These are phyloP conservation scores for Neoarthrinium moseri DNA, from an alignment of 2,329 filamentous ascomycete species.

Conservation along the genomic window DNA sequence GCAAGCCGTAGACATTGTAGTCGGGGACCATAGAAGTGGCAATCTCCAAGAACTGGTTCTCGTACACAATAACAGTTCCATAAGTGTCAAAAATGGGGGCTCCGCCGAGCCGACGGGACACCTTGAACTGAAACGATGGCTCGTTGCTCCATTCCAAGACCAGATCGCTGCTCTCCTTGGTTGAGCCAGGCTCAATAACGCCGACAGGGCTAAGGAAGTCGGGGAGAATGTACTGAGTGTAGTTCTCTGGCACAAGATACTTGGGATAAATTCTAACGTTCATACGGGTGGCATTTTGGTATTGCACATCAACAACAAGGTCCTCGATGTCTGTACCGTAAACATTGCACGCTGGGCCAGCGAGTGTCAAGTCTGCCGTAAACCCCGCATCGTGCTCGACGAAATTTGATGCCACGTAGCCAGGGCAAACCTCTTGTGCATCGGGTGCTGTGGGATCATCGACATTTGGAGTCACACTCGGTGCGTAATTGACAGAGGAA, in stretches of 20 bases:
- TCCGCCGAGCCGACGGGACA: slow-evolving; percentile 56
- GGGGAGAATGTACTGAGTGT: slow-evolving; percentile 66
- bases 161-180: slow-evolving; percentile 51
- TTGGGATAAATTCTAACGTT: slow-evolving; percentile 71
- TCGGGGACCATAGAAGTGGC: slow-evolving; percentile 64
- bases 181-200: slow-evolving; percentile 35
- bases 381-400: slow-evolving; percentile 51
- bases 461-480: slow-evolving; percentile 57
- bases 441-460: slow-evolving; percentile 61
- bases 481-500: neutral
- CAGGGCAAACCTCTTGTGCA: slow-evolving; percentile 64
- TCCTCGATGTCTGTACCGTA: slow-evolving; percentile 74
- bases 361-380: slow-evolving; percentile 68
- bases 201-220: slow-evolving; percentile 62
- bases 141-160: slow-evolving; percentile 51
- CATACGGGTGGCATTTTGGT: slow-evolving; percentile 63
- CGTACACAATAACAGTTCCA: slow-evolving; percentile 67
- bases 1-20: slow-evolving; percentile 75
- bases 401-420: slow-evolving; percentile 66
- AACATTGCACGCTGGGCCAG: slow-evolving; percentile 69
- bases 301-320: slow-evolving; percentile 66
- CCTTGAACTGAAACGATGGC: slow-evolving; percentile 67
- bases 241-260: slow-evolving; percentile 59
- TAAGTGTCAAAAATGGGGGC: slow-evolving; percentile 69
- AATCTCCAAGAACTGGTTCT: slow-evolving; percentile 78